phyloP scores from a whole-genome alignment of 495 filamentous ascomycete species.

The Pseudevernia furfuracea region DNA sequence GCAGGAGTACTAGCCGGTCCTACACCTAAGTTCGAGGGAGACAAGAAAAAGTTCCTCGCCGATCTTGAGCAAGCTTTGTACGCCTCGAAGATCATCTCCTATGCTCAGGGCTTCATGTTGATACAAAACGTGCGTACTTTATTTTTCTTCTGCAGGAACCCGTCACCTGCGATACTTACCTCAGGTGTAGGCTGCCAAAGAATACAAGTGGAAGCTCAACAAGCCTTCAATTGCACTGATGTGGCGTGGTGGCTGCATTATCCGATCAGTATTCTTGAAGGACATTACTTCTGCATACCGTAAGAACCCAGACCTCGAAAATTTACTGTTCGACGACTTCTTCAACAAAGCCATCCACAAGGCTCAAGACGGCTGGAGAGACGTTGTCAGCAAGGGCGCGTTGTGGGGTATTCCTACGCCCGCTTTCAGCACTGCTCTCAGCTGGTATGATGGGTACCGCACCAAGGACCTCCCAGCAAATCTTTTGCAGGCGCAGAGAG shows the following conservation, averaged over 20 bases:
- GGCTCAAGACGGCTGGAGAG: slow-evolving; percentile 92
- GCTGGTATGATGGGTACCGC: slow-evolving; percentile 97
- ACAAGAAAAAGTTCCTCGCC: slow-evolving; percentile 87
- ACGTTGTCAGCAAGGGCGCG: slow-evolving; percentile 84
- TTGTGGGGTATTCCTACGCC: slow-evolving; percentile 91
- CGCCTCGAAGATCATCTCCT: slow-evolving; percentile 99
- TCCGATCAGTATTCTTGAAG: slow-evolving; percentile 99
- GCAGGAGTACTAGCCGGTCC: slow-evolving; percentile 71
- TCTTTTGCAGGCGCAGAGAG: slow-evolving; percentile 94
- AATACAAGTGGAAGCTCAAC: slow-evolving; percentile 97
- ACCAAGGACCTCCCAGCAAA: slow-evolving; percentile 93
- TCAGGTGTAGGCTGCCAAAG: slow-evolving; percentile 67
- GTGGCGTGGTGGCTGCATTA: slow-evolving; percentile 99
- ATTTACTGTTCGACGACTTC: slow-evolving; percentile 96
- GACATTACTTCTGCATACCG: slow-evolving; percentile 98
- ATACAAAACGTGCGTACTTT: slow-evolving; percentile 82
- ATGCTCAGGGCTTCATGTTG: slow-evolving; percentile 99
- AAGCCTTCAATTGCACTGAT: slow-evolving; percentile 99
- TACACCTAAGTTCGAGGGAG: slow-evolving; percentile 69
- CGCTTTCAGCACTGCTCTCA: slow-evolving; percentile 89
- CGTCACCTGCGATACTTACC: slow-evolving; percentile 24
- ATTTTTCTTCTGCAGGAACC: neutral
- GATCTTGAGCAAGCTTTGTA: slow-evolving; percentile 98
- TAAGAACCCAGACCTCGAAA: slow-evolving; percentile 89
- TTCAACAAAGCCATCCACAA: slow-evolving; percentile 98